Evolutionary conservation across 176 grass and related monocot genomes (phyloP).

Genomic region (Eleusine indica): DNA sequence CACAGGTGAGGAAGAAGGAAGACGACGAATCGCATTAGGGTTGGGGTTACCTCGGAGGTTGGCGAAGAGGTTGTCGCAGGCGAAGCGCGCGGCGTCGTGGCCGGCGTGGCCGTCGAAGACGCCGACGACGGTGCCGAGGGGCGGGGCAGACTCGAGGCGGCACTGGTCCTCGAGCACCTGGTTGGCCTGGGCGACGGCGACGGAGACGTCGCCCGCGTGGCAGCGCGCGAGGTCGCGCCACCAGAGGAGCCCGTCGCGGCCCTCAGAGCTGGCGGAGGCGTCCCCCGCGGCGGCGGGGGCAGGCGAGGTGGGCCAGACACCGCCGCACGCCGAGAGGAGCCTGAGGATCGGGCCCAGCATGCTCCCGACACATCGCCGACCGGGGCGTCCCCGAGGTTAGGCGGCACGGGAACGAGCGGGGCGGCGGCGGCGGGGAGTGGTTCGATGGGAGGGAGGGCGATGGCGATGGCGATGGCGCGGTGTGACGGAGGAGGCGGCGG

Average conservation of each 20-base stretch:
- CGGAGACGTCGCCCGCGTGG: conserved; percentile 67
- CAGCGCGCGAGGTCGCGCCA: conserved; percentile 66
- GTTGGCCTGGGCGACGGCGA: conserved; percentile 89
- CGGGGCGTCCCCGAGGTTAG: conserved; percentile 43
- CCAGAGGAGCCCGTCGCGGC: conserved; percentile 72
- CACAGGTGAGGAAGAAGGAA: not conserved
- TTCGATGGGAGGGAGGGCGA: not conserved
- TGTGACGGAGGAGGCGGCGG: conserved; percentile 8
- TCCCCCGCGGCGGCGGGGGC: not conserved
- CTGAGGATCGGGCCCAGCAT: conserved; percentile 78
- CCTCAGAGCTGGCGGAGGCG: conserved; percentile 27
- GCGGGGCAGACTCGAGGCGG: conserved; percentile 68
- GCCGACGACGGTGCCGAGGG: conserved; percentile 75
- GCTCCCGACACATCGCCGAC: conserved; percentile 85
- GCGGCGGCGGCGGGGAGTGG: conserved; percentile 21
- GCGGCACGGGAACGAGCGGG: conserved; percentile 26
- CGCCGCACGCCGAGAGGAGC: conserved; percentile 79
- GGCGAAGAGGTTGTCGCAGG: conserved; percentile 71
- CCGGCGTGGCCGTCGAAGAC: conserved; percentile 91
- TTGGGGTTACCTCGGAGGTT: conserved; percentile 61
- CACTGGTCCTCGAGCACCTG: conserved; percentile 93
- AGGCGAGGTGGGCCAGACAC: conserved; percentile 38
- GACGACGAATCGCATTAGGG: conserved; percentile 15
- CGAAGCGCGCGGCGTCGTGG: conserved; percentile 71
- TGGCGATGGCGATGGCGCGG: conserved; percentile 1